Evolutionary conservation across 2,329 filamentous ascomycete species (phyloP), one percentile per base, ranked within the genome.

Genomic region (Beauveria caledonica): DNA sequence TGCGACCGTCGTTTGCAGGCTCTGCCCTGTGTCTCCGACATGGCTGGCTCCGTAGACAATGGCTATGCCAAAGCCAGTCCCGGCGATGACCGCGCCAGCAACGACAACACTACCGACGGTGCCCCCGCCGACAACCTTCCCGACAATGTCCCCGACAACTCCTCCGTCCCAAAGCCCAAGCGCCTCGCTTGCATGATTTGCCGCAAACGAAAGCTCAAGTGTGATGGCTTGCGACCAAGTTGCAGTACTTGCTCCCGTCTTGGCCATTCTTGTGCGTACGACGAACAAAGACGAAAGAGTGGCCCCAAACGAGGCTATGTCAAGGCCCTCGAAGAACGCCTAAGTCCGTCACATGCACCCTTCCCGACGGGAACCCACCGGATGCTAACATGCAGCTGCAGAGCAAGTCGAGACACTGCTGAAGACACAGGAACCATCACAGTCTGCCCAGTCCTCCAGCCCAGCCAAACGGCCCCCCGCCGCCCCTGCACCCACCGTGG

Each of bases 141-240:
- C 62, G 77, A 78, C 62, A 72, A 73, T 61, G 69, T 74, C 46
- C 72, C 73, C 63, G 80, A 82, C 66, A 85, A 86, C 64, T 73
- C 77, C 53, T 79, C 73, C 67, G 79, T 90, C 23, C 87, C 89
- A 54, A 90, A 90, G 68, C 86, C 87, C n/a, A 97, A 97, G 79
- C 85, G 93, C 66, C 89, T 97, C 68, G 94, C 94, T 42, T 99
- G 94, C 73, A 90, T 96, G 70, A 86, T 97, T 64, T 99, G 94
- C 72, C 83, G 93, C 68, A 94, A 92, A 75, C 84, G 93, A 71
- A 97, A 97, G 76, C 79, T 97, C 66, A 88, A 89, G 74, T 97
- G 92, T 74, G 92, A 97, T 72, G 92, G 92, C 42, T 78, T 83
- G 58, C 86, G 89, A 64, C 92, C 92, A 23, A 90, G 88, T 66